Conservation (phyloP, 805 yeast genomes). For the Nakazawaea laoshanensis region DNA sequence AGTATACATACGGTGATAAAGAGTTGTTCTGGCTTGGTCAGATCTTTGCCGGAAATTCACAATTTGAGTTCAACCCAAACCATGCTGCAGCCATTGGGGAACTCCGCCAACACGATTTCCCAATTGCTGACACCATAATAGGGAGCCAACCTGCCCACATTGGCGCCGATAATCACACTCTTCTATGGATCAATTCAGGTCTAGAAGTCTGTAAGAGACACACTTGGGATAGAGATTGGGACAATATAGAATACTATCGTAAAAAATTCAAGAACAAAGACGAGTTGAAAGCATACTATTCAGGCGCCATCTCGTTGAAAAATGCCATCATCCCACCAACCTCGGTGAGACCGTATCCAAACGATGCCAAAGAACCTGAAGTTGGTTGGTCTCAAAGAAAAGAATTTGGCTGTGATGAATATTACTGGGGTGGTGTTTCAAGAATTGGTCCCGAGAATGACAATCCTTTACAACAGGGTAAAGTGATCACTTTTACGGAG, state of each 20-base stretch:
- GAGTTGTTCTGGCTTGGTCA: conserved; percentile 73
- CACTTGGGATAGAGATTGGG: conserved; percentile 30
- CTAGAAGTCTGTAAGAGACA: conserved; percentile 47
- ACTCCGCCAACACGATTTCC: conserved; percentile 20
- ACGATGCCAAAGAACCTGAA: conserved; percentile 30
- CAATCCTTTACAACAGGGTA: conserved; percentile 33
- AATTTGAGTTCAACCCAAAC: conserved; percentile 38
- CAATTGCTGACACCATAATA: conserved; percentile 5
- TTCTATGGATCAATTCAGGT: conserved; percentile 69
- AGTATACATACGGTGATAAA: conserved; percentile 69
- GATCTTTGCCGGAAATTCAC: conserved; percentile 45
- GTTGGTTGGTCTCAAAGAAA: conserved; percentile 50
- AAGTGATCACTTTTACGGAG: conserved; percentile 27
- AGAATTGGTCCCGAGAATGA: conserved; percentile 34
- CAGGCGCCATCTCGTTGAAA: conserved; percentile 29
- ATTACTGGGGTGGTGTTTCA: conserved; percentile 39
- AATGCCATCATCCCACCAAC: conserved; percentile 40
- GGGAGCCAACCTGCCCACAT: conserved; percentile 49
- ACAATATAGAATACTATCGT: conserved; percentile 19
- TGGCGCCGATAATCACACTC: conserved; percentile 37
- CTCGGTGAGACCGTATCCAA: conserved; percentile 27
- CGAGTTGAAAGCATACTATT: conserved; percentile 25
- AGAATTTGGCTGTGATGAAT: conserved; percentile 46
- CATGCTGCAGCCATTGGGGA: conserved; percentile 52
- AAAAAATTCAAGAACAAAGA: conserved; percentile 13